Evolutionary conservation across 208 protist species (phyloP).

Genomic region (Strigomonas culicis): DNA sequence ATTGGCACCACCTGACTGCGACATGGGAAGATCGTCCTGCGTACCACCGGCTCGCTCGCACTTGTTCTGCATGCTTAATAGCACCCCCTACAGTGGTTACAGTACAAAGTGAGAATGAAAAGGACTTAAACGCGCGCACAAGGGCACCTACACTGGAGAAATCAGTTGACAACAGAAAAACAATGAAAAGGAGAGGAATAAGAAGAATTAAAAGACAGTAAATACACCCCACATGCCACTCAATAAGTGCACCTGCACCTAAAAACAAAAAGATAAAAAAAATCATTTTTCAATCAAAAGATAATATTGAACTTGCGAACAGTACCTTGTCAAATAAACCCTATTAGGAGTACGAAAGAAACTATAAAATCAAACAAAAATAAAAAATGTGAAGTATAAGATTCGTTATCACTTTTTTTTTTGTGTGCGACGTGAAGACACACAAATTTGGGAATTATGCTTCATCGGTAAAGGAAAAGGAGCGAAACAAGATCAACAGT

Average conservation of each 20-base stretch:
- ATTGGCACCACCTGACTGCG: no score
- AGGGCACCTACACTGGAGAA: no score
- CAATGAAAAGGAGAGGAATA: background rate
- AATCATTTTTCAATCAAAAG: background rate
- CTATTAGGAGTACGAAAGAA: no score
- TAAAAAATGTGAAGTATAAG: background rate
- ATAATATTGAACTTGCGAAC: background rate
- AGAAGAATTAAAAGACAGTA: background rate
- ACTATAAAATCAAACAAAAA: no score
- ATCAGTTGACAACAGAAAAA: no score
- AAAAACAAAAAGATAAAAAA: conserved; percentile 1
- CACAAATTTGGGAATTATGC: background rate
- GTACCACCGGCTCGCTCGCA: no score
- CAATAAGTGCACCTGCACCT: background rate
- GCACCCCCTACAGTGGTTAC: no score
- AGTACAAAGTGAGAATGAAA: no score
- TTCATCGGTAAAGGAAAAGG: background rate
- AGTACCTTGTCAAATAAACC: no score
- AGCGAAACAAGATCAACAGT: background rate
- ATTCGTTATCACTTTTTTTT: background rate
- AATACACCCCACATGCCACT: background rate
- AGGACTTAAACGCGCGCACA: no score
- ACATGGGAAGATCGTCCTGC: no score
- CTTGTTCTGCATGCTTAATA: no score
- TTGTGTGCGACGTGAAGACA: background rate